phyloP scores from a whole-genome alignment of 1,284 basidiomycete genomes.

The Coniophora puteana region DNA sequence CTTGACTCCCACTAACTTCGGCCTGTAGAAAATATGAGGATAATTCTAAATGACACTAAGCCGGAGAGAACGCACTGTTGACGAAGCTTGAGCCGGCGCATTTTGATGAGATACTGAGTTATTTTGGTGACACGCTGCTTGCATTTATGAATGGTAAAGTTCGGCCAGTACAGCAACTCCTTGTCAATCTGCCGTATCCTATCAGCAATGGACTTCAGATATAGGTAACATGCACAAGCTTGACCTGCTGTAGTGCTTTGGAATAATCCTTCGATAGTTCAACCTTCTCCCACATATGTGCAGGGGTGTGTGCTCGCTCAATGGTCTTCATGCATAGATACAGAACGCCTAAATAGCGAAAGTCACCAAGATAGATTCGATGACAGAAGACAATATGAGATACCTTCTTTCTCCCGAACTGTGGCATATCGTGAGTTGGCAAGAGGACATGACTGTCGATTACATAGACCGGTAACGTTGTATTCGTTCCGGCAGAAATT shows the following conservation, averaged over 20 bases:
- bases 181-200: conserved; percentile 80
- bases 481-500: conserved; percentile 99
- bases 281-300: conserved; percentile 97
- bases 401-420: conserved; percentile 92
- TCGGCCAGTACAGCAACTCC: conserved; percentile 96
- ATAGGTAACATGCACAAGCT: too few species aligned
- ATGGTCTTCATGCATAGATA: conserved; percentile 99
- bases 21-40: conserved; percentile 43
- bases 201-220: neutral
- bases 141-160: conserved; percentile 97
- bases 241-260: conserved; percentile 92
- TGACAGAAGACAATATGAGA: conserved; percentile 18
- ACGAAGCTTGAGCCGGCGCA: conserved; percentile 86
- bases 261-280: conserved; percentile 93
- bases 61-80: conserved; percentile 67
- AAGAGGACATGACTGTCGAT: conserved; percentile 92
- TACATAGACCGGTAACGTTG: conserved; percentile 98
- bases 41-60: conserved; percentile 1
- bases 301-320: conserved; percentile 93
- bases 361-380: neutral
- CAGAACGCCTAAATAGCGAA: conserved; percentile 58
- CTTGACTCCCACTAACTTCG: conserved; percentile 92
- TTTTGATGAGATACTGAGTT: conserved; percentile 98
- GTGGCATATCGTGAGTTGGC: conserved; percentile 98
- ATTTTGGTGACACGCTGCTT: conserved; percentile 99